A percentile compares a stretch with the other conserved stretches of the same genome.
phyloP scores from a whole-genome alignment of 1,139 yeast species.

The Diutina pseudorugosa region DNA sequence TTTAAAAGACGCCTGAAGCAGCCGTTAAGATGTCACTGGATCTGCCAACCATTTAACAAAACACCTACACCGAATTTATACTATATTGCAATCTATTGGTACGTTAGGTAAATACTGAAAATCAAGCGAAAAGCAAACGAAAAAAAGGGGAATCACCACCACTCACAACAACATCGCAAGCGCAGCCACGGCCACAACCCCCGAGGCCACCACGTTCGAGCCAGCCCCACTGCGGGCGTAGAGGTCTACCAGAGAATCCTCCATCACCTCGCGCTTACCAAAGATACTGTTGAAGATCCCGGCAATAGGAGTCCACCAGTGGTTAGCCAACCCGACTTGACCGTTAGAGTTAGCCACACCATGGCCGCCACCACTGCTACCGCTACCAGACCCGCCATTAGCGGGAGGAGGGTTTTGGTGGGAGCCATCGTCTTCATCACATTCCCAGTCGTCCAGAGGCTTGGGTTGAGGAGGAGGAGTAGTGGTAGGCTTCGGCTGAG shows the following conservation, averaged over 20 bases:
- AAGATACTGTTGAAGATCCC: neutral
- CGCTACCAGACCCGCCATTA: neutral
- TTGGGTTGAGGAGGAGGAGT: neutral
- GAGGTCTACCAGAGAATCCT: neutral
- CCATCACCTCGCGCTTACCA: neutral
- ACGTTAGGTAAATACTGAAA: neutral
- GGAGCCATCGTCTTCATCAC: neutral
- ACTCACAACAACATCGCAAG: neutral
- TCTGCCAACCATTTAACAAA: too few species aligned
- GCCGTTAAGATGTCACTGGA: too few species aligned
- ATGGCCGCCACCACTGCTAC: neutral
- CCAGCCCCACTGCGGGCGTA: neutral
- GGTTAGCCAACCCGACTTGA: neutral
- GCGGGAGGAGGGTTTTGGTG: too few species aligned
- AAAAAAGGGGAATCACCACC: too few species aligned
- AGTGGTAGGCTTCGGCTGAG: neutral
- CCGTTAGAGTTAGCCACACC: neutral
- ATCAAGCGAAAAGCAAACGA: neutral
- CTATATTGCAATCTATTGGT: neutral
- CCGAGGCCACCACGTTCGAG: neutral
- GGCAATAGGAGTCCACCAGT: neutral
- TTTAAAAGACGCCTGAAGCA: too few species aligned
- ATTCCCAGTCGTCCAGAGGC: neutral
- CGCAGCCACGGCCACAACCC: neutral
- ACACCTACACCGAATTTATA: too few species aligned